Conservation (phyloP, 345 rosid species). For the Arabidopsis suecica region DNA sequence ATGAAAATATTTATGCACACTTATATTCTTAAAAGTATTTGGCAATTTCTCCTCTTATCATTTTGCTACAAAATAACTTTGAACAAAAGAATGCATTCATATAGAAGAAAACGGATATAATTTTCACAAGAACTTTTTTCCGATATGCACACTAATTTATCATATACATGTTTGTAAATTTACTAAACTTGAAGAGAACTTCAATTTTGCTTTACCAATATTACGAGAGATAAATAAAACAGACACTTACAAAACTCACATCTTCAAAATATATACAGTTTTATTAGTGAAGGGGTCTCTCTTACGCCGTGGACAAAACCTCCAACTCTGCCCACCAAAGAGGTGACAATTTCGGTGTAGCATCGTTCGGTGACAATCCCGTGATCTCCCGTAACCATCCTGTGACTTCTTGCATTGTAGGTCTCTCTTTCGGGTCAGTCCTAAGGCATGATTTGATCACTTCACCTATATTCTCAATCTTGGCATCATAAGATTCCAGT, state of each 20-base stretch:
- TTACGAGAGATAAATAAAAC: slow-evolving; percentile 10
- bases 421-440: slow-evolving; percentile 66
- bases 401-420: slow-evolving; percentile 59
- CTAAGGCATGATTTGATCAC: slow-evolving; percentile 65
- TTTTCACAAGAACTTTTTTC: not conserved
- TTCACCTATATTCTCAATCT: slow-evolving; percentile 59
- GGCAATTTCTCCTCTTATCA: not conserved
- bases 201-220: slow-evolving; percentile 1
- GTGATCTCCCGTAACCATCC: slow-evolving; percentile 67
- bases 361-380: slow-evolving; percentile 57
- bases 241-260: slow-evolving; percentile 20
- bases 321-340: slow-evolving; percentile 99
- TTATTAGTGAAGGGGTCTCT: slow-evolving; percentile 13
- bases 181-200: slow-evolving; percentile 3
- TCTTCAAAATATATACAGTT: slow-evolving; percentile 26
- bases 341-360: slow-evolving; percentile 78
- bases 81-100: not conserved
- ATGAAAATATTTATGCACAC: too few species aligned
- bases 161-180: not conserved
- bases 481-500: slow-evolving; percentile 57
- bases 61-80: not conserved
- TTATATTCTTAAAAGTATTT: not conserved
- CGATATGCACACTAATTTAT: slow-evolving; percentile 30
- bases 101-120: not conserved
- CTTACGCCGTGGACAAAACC: slow-evolving; percentile 60